Conservation (phyloP, 345 rosid genomes). For the Eucalyptus regnans region DNA sequence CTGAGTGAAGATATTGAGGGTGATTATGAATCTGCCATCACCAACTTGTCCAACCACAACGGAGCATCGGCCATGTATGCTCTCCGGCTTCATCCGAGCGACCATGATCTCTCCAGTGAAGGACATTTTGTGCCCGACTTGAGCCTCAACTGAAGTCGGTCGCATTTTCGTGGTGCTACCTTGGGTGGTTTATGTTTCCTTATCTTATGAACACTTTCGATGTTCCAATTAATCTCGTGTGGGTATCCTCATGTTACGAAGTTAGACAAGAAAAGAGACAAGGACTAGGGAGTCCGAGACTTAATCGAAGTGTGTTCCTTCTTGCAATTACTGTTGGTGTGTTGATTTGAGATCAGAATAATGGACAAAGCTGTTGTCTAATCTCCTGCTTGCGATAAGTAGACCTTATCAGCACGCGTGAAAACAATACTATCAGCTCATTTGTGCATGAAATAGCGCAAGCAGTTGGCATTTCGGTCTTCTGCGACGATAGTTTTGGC, state of each 20-base stretch:
- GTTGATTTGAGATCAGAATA: background rate
- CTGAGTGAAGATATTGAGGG: background rate
- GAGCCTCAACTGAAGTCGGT: background rate
- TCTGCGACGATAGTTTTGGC: background rate
- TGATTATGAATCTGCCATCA: background rate
- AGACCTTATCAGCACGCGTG: background rate
- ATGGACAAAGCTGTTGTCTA: background rate
- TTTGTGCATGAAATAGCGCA: background rate
- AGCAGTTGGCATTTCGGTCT: background rate
- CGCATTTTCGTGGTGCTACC: background rate
- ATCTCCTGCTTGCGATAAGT: background rate
- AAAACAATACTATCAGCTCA: background rate
- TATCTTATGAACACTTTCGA: background rate
- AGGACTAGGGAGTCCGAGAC: background rate
- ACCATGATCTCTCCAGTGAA: background rate
- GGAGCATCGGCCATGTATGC: background rate
- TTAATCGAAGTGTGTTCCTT: background rate
- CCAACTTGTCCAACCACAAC: background rate
- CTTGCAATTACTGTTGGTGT: background rate
- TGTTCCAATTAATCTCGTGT: background rate
- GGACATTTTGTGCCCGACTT: background rate
- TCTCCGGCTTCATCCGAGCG: background rate
- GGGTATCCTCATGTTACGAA: background rate
- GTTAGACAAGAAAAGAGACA: background rate
- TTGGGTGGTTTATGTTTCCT: background rate